A percentile compares a stretch with the other conserved stretches of the same genome.
Conservation (phyloP, 176 grass and related monocot species). For the Aegilops tauschii region DNA sequence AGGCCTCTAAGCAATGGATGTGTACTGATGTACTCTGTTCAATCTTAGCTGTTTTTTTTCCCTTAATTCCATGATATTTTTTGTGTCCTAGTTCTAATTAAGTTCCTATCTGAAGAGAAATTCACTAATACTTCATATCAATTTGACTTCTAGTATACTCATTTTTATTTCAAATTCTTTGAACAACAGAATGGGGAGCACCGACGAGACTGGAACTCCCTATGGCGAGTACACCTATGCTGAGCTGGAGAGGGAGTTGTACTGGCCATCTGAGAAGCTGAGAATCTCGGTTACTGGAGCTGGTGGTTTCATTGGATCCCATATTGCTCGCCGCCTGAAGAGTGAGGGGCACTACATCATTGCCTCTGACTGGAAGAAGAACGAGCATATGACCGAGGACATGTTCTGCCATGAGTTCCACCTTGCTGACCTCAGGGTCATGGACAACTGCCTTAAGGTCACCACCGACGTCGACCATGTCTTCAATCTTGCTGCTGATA, state of each 20-base stretch:
- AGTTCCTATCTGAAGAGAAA: background rate
- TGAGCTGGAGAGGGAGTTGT: constrained; percentile 56
- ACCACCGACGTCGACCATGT: constrained; percentile 44
- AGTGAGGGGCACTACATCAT: constrained; percentile 73
- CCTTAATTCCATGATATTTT: background rate
- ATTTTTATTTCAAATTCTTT: background rate
- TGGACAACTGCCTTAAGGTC: constrained; percentile 58
- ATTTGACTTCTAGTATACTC: background rate
- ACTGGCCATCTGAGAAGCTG: constrained; percentile 72
- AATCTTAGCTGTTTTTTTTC: background rate
- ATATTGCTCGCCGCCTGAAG: constrained; percentile 65
- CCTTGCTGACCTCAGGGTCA: constrained; percentile 64
- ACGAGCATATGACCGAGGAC: constrained; percentile 71
- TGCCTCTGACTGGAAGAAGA: constrained; percentile 88
- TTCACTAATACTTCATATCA: background rate
- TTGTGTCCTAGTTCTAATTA: background rate
- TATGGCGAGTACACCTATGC: constrained; percentile 71
- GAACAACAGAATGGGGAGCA: constrained; percentile 70
- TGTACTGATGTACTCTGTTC: background rate
- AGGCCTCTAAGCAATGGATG: background rate
- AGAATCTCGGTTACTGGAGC: constrained; percentile 76
- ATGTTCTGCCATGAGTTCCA: constrained; percentile 92
- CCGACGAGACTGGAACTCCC: constrained; percentile 30
- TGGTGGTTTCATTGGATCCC: constrained; percentile 73
- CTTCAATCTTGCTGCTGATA: constrained; percentile 59